These are phyloP conservation scores for Paramecium tetraurelia DNA, from an alignment of 73 alveolate genomes.

Conservation along the genomic window DNA sequence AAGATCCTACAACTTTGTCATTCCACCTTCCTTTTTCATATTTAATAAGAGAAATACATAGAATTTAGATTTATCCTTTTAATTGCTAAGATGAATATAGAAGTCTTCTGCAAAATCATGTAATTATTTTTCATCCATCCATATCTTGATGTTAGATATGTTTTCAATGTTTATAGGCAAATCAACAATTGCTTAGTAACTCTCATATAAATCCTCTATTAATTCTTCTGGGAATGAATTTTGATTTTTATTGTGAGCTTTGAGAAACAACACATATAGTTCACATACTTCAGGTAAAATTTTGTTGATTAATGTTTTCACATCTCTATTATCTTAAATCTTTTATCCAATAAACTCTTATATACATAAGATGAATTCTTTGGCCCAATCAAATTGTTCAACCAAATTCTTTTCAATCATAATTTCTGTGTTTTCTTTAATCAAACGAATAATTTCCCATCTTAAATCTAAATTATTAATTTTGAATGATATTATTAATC, in stretches of 20 bases:
- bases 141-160: neutral
- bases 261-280: neutral
- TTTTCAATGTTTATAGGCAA: neutral
- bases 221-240: neutral
- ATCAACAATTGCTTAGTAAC: slow-evolving; percentile 13
- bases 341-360: slow-evolving; percentile 20
- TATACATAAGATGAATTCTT: neutral
- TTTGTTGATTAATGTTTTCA: slow-evolving; percentile 26
- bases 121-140: slow-evolving; percentile 52
- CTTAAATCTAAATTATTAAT: slow-evolving; percentile 20
- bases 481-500: slow-evolving; percentile 24
- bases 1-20: neutral
- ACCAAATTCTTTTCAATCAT: neutral
- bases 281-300: slow-evolving; percentile 42
- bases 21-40: slow-evolving; percentile 4
- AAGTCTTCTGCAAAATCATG: slow-evolving; percentile 37
- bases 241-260: neutral
- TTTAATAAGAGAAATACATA: neutral
- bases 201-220: neutral
- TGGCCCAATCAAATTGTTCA: neutral
- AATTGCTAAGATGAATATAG: neutral
- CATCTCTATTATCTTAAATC: slow-evolving; percentile 36
- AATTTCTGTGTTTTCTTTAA: slow-evolving; percentile 26
- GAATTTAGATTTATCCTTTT: neutral
- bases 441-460: slow-evolving; percentile 1